Evolutionary conservation across 2,329 filamentous ascomycete species (phyloP), one percentile per base, ranked within the genome.

Genomic region (Colletotrichum salicis): DNA sequence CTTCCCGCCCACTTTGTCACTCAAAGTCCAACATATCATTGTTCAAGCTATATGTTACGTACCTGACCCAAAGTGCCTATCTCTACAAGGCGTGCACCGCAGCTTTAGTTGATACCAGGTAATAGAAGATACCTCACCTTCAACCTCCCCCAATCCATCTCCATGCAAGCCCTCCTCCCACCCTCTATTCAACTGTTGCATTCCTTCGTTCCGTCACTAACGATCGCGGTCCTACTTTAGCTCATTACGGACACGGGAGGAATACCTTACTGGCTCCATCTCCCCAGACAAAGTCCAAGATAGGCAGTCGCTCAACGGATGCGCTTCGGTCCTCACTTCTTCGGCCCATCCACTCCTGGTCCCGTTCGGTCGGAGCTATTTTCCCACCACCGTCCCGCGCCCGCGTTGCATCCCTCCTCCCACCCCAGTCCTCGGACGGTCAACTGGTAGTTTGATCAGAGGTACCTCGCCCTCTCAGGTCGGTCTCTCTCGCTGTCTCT

Each of bases 311-410:
- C 65, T 37, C 33, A 54, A 63, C 69, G 58, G 64, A 63, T 29
- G 37, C 29, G 57, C 48, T 72, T 72, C 70, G 70, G 70, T 45
- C 70, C 57, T 70, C 70, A 72, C 60, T 72, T 72, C 65, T 72
- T 72, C 70, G 65, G 70, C 48, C 65, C 70, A 64, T 64, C 60
- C 54, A 64, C 54, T 41, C 58, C 64, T 27, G n/a, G 54, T 56
- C 63, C 69, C 69, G 69, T 71, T 71, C 69, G 69, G 57, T 71
- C 69, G 69, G 64, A 67, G 45, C 69, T 67, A 71, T 59, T 71
- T 71, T 63, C 54, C 51, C 52, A 52, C 35, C 59, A 55, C 52
- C 64, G 58, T 22, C 27, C 24, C 64, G 48, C 45, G 29, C 45
- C 60, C 48, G 66, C 31, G n/a, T 35, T 56, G 51, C 27, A 56